Evolutionary conservation across 2,329 filamentous ascomycete genomes (phyloP), one percentile per base, ranked within the genome.

Genomic region (Colletotrichum neosansevieriae): DNA sequence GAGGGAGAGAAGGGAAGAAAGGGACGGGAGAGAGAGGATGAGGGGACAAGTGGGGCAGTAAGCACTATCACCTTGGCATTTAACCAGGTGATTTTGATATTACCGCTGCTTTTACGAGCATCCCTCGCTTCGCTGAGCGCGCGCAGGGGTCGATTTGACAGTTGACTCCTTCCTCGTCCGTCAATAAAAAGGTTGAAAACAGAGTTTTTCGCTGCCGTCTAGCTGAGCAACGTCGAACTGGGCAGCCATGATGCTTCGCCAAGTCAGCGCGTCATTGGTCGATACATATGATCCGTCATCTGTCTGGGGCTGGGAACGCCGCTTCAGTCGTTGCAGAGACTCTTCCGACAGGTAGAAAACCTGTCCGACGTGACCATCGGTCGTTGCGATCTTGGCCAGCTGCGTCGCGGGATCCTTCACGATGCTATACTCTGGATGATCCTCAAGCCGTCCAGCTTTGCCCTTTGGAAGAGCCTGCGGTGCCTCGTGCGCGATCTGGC

Each of bases 381-480:
- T 76, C 7, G 73, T 60, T 71, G 79, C 75, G 67, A 79, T 79
- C 1, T 76, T 76, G 6, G 77, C 78, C 15, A 65, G 45, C 34
- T 49, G 75, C 3, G 69, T 60, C 0, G 76, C 77, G 2, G 74
- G 76, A 63, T 75, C 76, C 3, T 75, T 75, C 10, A 76, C 69
- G 40, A 77, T 66, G 1, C 75, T 74, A 34, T 77, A 73, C 64
- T 79, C 76, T 0, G 76, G 77, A 63, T 79, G 78, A 47, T 76
- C 69, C 45, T 74, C 73, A 5, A 71, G 62, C 19, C 61, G 69
- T 13, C 77, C 78, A 0, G 61, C 6, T 3, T 72, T 71, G 11
- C 76, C 76, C 0, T 75, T 75, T 2, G 63, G 58, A 17, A 58
- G 40, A 4, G n/a, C 15, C 29, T 11, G 77, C 66, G 49, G 5